Evolutionary conservation across 2,329 filamentous ascomycete genomes (phyloP).

Genomic region (Ceratocystis ficicola): DNA sequence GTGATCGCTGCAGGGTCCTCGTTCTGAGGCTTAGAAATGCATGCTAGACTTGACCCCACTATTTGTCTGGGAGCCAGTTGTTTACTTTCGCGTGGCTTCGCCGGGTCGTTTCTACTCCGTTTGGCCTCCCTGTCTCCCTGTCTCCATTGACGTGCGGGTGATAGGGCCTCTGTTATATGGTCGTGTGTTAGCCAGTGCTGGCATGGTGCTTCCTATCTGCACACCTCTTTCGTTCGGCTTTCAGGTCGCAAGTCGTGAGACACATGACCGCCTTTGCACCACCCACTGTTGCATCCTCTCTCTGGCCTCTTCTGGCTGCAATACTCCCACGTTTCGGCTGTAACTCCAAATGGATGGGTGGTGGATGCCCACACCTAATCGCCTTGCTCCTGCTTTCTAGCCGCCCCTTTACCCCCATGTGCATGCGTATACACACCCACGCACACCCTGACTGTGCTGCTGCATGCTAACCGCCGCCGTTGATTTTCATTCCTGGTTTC

Average conservation of each 20-base stretch:
- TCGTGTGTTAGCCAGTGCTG: background rate
- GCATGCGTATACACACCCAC: no score
- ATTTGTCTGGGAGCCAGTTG: background rate
- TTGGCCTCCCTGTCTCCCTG: no score
- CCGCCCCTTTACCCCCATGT: background rate
- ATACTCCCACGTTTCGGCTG: no score
- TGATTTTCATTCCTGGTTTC: background rate
- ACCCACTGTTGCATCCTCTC: background rate
- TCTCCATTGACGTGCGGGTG: no score
- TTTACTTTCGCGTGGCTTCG: conserved; percentile 1
- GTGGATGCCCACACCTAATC: no score
- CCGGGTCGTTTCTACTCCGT: background rate
- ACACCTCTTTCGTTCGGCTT: no score
- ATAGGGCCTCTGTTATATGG: no score
- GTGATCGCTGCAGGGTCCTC: background rate
- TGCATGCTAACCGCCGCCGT: background rate
- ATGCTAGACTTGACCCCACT: conserved; percentile 1
- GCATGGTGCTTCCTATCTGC: background rate
- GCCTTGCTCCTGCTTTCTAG: background rate
- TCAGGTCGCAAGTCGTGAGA: background rate
- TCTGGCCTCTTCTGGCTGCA: background rate
- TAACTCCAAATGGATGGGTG: no score
- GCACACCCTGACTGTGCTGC: background rate
- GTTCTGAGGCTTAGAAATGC: background rate
- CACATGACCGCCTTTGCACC: background rate